phyloP scores from a whole-genome alignment of 2,329 filamentous ascomycete genomes.

The Neurospora sp. region DNA sequence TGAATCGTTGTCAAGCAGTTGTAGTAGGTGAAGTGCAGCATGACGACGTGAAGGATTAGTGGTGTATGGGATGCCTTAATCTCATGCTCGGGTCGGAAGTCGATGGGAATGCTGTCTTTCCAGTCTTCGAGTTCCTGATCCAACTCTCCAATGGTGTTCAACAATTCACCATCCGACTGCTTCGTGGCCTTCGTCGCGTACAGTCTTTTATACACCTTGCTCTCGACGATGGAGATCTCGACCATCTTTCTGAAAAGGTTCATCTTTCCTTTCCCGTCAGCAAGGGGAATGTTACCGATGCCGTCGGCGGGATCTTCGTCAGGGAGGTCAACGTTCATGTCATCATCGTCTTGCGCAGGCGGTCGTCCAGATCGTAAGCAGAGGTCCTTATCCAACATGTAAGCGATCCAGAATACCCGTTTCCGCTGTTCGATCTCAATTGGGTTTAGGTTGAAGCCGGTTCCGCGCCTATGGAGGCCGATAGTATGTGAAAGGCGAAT shows the following conservation, averaged over 20 bases:
- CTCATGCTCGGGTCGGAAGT: constrained; percentile 94
- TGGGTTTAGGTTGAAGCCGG: constrained; percentile 84
- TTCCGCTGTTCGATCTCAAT: constrained; percentile 86
- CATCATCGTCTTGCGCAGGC: constrained; percentile 53
- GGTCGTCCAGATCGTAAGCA: constrained; percentile 50
- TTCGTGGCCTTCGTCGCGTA: constrained; percentile 90
- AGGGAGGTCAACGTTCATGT: constrained; percentile 92
- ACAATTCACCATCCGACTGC: constrained; percentile 81
- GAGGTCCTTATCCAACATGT: constrained; percentile 55
- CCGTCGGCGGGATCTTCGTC: constrained; percentile 85
- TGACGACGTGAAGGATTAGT: constrained; percentile 86
- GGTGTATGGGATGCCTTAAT: constrained; percentile 89
- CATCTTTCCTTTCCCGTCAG: constrained; percentile 82
- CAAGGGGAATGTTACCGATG: constrained; percentile 85
- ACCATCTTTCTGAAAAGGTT: constrained; percentile 93
- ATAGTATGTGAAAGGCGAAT: constrained; percentile 89
- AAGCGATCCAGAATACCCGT: constrained; percentile 56
- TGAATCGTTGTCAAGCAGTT: constrained; percentile 97
- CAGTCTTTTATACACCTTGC: constrained; percentile 83
- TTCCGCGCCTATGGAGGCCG: constrained; percentile 86
- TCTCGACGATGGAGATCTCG: constrained; percentile 83
- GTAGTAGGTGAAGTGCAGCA: constrained; percentile 94
- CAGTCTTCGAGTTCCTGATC: constrained; percentile 85
- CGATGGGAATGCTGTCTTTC: constrained; percentile 91
- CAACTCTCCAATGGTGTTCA: constrained; percentile 92